These are phyloP conservation scores for Xylaria sp. DNA, from an alignment of 2,329 filamentous ascomycete species.

Conservation along the genomic window DNA sequence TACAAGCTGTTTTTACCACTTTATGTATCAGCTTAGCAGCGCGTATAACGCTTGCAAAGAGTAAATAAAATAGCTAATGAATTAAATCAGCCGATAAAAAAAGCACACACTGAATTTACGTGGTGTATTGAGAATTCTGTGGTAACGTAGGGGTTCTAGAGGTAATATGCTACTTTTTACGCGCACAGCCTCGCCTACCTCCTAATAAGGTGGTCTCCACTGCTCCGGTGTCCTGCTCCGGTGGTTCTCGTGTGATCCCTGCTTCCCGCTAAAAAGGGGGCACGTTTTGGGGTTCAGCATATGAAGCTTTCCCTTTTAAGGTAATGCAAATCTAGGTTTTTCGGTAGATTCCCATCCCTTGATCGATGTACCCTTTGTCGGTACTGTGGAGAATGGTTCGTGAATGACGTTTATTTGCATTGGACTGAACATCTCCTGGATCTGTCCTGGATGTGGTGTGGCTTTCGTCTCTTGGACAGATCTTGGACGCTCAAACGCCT, in stretches of 20 bases:
- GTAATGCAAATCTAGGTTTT: conserved; percentile 29
- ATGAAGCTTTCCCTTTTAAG: conserved; percentile 20
- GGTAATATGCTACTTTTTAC: too few relatives aligned
- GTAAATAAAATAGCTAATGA: too few relatives aligned
- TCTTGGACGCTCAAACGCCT: background rate
- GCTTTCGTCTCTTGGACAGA: background rate
- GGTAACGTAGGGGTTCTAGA: too few relatives aligned
- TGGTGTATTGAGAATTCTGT: too few relatives aligned
- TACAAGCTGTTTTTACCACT: too few relatives aligned
- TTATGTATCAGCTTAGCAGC: too few relatives aligned
- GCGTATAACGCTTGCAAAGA: too few relatives aligned
- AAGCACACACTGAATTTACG: too few relatives aligned
- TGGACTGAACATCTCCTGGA: background rate
- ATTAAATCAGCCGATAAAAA: too few relatives aligned
- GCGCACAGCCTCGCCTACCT: too few relatives aligned
- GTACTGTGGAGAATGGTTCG: conserved; percentile 11
- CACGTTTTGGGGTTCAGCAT: background rate
- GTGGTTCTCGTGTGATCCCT: background rate
- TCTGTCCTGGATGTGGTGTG: too few relatives aligned
- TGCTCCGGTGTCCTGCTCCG: too few relatives aligned
- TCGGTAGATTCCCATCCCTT: conserved; percentile 28
- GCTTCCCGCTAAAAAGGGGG: conserved; percentile 3
- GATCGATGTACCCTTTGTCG: background rate
- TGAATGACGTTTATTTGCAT: conserved; percentile 23
- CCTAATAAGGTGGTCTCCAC: background rate